Evolutionary conservation across 2,329 filamentous ascomycete species (phyloP).

Genomic region (Leptodontidium sp.): DNA sequence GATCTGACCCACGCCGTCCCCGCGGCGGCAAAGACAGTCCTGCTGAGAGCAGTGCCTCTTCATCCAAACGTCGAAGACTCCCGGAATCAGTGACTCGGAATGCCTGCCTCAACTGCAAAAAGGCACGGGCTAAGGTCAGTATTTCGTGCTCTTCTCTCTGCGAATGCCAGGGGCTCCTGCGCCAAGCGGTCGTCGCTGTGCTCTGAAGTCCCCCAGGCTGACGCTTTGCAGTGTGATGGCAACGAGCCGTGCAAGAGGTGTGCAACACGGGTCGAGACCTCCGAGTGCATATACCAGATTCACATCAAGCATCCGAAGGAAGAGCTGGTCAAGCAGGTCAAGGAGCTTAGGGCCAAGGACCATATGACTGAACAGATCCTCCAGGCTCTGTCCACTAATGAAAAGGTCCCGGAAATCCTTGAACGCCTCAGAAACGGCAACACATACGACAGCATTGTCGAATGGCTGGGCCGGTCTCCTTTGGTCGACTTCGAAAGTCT

Average conservation of each 20-base stretch:
- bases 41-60: slow-evolving; percentile 30
- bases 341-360: slow-evolving; percentile 43
- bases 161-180: neutral
- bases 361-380: slow-evolving; percentile 44
- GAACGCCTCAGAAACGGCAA: slow-evolving; percentile 44
- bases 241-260: slow-evolving; percentile 47
- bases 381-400: slow-evolving; percentile 41
- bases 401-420: slow-evolving; percentile 45
- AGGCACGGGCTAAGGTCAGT: slow-evolving; percentile 49
- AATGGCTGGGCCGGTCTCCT: slow-evolving; percentile 41
- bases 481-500: slow-evolving; percentile 35
- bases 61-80: slow-evolving; percentile 44
- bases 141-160: no score
- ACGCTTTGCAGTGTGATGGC: slow-evolving; percentile 46
- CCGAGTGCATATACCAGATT: slow-evolving; percentile 46
- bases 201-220: slow-evolving; percentile 21
- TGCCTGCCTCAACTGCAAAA: slow-evolving; percentile 49
- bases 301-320: slow-evolving; percentile 49
- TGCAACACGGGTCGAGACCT: slow-evolving; percentile 38
- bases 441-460: slow-evolving; percentile 42
- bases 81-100: slow-evolving; percentile 48
- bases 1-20: slow-evolving; percentile 38
- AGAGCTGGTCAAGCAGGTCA: slow-evolving; percentile 46
- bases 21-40: slow-evolving; percentile 36
- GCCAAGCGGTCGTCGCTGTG: neutral